phyloP scores from a whole-genome alignment of 2,329 filamentous ascomycete species.

The Aspergillus bombycis region DNA sequence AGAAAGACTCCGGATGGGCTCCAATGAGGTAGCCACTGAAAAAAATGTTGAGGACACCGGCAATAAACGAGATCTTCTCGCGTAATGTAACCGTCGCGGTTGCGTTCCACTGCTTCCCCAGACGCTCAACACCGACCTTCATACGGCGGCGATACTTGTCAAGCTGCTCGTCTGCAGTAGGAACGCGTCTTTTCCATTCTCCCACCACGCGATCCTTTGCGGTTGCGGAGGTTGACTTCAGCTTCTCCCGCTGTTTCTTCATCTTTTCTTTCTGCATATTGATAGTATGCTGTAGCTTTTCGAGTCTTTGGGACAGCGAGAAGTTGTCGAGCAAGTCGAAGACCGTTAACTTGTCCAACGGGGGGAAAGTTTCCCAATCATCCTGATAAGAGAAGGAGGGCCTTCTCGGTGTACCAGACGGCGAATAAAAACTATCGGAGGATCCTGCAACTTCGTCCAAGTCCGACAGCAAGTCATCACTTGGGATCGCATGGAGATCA shows the following conservation, averaged over 20 bases:
- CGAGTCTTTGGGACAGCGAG: slow-evolving; percentile 83
- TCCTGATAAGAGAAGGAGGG: slow-evolving; percentile 86
- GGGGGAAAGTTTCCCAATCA: slow-evolving; percentile 84
- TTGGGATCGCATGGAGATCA: slow-evolving; percentile 25
- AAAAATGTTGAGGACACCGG: slow-evolving; percentile 95
- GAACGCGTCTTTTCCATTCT: slow-evolving; percentile 85
- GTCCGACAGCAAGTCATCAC: slow-evolving; percentile 31
- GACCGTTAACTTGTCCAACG: slow-evolving; percentile 84
- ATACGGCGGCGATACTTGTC: slow-evolving; percentile 88
- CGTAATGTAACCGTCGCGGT: slow-evolving; percentile 83
- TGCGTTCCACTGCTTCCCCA: slow-evolving; percentile 85
- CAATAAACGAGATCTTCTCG: slow-evolving; percentile 96
- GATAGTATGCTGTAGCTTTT: slow-evolving; percentile 83
- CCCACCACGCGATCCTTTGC: slow-evolving; percentile 91
- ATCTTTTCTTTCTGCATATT: slow-evolving; percentile 84
- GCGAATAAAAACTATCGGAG: slow-evolving; percentile 35
- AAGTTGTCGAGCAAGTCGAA: slow-evolving; percentile 95
- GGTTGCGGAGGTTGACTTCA: slow-evolving; percentile 73
- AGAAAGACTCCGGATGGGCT: slow-evolving; percentile 81
- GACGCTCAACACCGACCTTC: slow-evolving; percentile 83
- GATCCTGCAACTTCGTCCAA: slow-evolving; percentile 29
- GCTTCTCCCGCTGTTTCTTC: slow-evolving; percentile 75
- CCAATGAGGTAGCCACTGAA: slow-evolving; percentile 93
- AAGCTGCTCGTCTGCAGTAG: slow-evolving; percentile 87
- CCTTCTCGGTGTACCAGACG: slow-evolving; percentile 35